phyloP scores from a whole-genome alignment of 1,139 yeast genomes.

The Geotrichum restrictum region DNA sequence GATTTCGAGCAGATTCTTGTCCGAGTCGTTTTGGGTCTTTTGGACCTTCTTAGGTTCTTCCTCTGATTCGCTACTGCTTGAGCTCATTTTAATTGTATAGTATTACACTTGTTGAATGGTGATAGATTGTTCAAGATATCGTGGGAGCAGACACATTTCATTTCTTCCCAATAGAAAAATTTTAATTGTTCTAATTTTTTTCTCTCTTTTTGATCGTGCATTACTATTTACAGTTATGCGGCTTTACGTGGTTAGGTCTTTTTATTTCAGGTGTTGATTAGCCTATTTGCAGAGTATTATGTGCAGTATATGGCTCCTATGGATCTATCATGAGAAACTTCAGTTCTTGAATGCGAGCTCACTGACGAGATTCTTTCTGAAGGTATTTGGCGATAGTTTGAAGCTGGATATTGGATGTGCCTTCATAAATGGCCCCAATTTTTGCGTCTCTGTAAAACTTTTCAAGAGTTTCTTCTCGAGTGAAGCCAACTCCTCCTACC shows the following conservation, averaged over 20 bases:
- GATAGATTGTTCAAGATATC: too few species aligned
- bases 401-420: conserved; percentile 45
- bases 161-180: background rate
- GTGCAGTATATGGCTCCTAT: too few species aligned
- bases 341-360: too few species aligned
- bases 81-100: conserved; percentile 7
- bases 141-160: background rate
- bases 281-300: too few species aligned
- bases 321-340: too few species aligned
- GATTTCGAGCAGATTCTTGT: conserved; percentile 61
- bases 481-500: conserved; percentile 49
- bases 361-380: conserved; percentile 36
- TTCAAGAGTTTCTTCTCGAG: conserved; percentile 43
- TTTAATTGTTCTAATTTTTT: too few species aligned
- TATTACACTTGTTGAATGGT: background rate
- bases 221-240: background rate
- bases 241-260: conserved; percentile 1
- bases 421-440: conserved; percentile 48
- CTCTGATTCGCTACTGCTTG: conserved; percentile 15
- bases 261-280: too few species aligned
- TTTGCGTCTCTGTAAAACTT: conserved; percentile 46
- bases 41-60: conserved; percentile 10
- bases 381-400: conserved; percentile 44
- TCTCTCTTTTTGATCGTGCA: background rate
- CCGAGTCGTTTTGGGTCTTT: conserved; percentile 10